These are phyloP conservation scores for Scedosporium minutisporum DNA, from an alignment of 2,329 filamentous ascomycete genomes.

Conservation along the genomic window DNA sequence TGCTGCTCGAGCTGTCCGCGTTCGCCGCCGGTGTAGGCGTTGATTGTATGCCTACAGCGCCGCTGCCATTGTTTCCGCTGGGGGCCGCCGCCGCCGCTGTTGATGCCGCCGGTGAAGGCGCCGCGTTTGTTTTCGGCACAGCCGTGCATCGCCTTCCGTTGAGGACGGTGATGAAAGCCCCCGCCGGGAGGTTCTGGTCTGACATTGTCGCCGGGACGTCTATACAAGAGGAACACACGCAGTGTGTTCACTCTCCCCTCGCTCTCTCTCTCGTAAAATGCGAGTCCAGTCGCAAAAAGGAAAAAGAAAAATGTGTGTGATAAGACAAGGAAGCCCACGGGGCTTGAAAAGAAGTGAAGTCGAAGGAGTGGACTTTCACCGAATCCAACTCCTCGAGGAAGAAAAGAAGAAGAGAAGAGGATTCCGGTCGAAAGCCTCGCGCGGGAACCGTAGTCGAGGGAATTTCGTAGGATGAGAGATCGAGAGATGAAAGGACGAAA, in stretches of 20 bases:
- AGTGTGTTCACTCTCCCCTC: conserved; percentile 7
- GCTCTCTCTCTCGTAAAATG: conserved; percentile 15
- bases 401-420: neutral
- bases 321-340: neutral
- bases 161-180: conserved; percentile 39
- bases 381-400: neutral
- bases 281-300: conserved; percentile 33
- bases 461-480: neutral
- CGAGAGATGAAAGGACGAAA: conserved; percentile 3
- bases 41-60: neutral
- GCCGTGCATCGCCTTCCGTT: conserved; percentile 44
- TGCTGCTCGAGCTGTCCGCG: neutral
- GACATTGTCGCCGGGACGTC: conserved; percentile 26
- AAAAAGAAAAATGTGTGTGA: conserved; percentile 6
- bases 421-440: neutral
- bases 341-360: neutral
- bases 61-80: neutral
- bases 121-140: conserved; percentile 27
- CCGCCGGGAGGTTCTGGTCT: conserved; percentile 30
- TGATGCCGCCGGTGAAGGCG: conserved; percentile 12
- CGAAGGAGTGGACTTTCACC: neutral
- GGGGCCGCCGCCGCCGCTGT: conserved; percentile 12
- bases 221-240: conserved; percentile 7
- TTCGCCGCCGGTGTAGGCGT: neutral
- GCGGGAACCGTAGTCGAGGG: conserved; percentile 4